These are phyloP conservation scores for Boletellus sp. DNA, from an alignment of 768 basidiomycete genomes.

Conservation along the genomic window DNA sequence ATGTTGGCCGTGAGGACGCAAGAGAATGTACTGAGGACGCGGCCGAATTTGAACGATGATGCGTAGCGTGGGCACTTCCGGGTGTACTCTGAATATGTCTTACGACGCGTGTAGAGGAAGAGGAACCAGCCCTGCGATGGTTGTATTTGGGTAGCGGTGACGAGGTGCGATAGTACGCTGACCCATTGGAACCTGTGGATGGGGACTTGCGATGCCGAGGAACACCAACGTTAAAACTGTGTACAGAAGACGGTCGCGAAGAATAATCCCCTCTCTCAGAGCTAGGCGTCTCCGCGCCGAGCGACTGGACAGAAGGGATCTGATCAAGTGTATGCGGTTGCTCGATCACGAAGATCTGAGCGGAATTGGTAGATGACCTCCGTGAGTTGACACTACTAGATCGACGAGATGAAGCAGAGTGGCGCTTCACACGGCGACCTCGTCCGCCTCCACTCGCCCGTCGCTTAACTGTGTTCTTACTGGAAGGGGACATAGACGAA, in stretches of 20 bases:
- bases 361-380: constrained; percentile 56
- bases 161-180: constrained; percentile 58
- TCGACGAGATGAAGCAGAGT: constrained; percentile 75
- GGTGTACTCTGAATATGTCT: constrained; percentile 51
- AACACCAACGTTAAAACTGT: constrained; percentile 57
- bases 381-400: constrained; percentile 91
- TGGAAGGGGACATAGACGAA: constrained; percentile 27
- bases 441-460: constrained; percentile 43
- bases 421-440: constrained; percentile 60
- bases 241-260: constrained; percentile 82
- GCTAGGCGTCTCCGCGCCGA: constrained; percentile 81
- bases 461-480: constrained; percentile 44
- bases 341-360: constrained; percentile 48
- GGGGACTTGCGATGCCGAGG: constrained; percentile 70
- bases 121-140: constrained; percentile 77
- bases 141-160: constrained; percentile 73
- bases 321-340: constrained; percentile 47
- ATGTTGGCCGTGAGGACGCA: constrained; percentile 71
- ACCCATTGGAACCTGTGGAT: constrained; percentile 73
- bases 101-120: constrained; percentile 78
- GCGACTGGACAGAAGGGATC: constrained; percentile 63
- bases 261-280: constrained; percentile 77
- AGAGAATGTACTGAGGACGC: constrained; percentile 77
- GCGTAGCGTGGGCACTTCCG: constrained; percentile 40
- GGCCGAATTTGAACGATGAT: constrained; percentile 70